These are phyloP conservation scores for Tephrocybe sp. DNA, from an alignment of 768 basidiomycete species.

Conservation along the genomic window DNA sequence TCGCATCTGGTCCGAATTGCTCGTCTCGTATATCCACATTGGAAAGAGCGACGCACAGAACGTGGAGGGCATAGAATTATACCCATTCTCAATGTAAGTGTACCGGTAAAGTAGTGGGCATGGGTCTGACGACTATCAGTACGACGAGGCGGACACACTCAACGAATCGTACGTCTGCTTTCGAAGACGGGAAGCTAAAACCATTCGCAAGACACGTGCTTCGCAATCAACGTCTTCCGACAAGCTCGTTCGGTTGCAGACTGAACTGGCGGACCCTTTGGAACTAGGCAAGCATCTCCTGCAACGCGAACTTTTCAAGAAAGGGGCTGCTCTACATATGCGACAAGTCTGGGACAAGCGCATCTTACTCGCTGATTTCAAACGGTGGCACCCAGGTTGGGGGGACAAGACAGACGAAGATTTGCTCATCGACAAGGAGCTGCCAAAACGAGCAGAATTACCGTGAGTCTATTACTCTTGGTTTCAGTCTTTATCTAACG, in stretches of 20 bases:
- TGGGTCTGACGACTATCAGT: slow-evolving; percentile 36
- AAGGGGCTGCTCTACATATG: slow-evolving; percentile 54
- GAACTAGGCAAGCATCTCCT: slow-evolving; percentile 71
- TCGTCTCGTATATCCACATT: slow-evolving; percentile 78
- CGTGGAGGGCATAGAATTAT: slow-evolving; percentile 84
- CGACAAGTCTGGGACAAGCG: slow-evolving; percentile 77
- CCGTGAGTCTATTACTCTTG: slow-evolving; percentile 23
- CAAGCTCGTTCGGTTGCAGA: slow-evolving; percentile 77
- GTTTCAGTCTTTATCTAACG: background rate
- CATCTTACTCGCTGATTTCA: slow-evolving; percentile 71
- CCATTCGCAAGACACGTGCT: slow-evolving; percentile 89
- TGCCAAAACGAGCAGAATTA: slow-evolving; percentile 56
- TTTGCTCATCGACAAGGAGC: slow-evolving; percentile 68
- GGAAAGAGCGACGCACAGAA: slow-evolving; percentile 82
- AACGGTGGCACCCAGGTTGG: slow-evolving; percentile 66
- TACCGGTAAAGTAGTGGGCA: background rate
- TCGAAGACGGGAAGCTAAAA: slow-evolving; percentile 90
- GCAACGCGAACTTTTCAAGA: slow-evolving; percentile 75
- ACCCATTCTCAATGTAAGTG: slow-evolving; percentile 80
- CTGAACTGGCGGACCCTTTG: slow-evolving; percentile 70
- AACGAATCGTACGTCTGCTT: slow-evolving; percentile 98
- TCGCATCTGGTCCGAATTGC: slow-evolving; percentile 66
- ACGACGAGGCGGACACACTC: slow-evolving; percentile 84
- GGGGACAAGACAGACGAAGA: slow-evolving; percentile 69
- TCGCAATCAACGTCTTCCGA: slow-evolving; percentile 91